Evolutionary conservation across 495 filamentous ascomycete species (phyloP).

Genomic region (Neurospora africana): DNA sequence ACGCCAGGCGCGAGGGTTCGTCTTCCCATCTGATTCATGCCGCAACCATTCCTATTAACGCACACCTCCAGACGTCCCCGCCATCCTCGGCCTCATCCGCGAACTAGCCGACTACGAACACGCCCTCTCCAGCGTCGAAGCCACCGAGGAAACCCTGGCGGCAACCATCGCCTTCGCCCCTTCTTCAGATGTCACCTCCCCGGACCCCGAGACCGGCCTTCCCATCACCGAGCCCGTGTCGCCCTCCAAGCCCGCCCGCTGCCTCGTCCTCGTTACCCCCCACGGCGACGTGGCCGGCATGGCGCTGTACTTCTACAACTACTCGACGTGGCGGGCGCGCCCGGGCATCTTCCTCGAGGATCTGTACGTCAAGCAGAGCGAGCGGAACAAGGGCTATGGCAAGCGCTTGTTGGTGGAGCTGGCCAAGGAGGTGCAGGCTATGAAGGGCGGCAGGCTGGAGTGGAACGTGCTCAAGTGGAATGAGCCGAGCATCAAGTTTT

Average conservation of each 20-base stretch:
- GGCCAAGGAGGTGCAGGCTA: constrained; percentile 62
- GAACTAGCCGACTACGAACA: constrained; percentile 85
- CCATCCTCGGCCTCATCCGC: constrained; percentile 72
- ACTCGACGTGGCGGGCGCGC: constrained; percentile 70
- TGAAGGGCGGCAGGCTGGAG: constrained; percentile 68
- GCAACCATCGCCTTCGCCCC: constrained; percentile 69
- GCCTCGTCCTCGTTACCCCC: constrained; percentile 35
- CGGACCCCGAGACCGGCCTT: constrained; percentile 11
- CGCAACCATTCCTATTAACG: too few species aligned
- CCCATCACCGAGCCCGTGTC: constrained; percentile 33
- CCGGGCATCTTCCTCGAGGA: constrained; percentile 95
- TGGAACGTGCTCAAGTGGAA: constrained; percentile 95
- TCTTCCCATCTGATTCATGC: neutral
- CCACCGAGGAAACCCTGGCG: constrained; percentile 62
- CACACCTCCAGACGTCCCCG: constrained; percentile 61
- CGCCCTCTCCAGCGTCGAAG: constrained; percentile 61
- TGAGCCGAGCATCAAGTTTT: constrained; percentile 79
- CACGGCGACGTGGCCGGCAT: constrained; percentile 38
- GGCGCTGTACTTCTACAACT: constrained; percentile 51
- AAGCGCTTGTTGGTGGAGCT: constrained; percentile 62
- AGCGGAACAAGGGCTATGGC: constrained; percentile 69
- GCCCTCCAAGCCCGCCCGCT: constrained; percentile 32
- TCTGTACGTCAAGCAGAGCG: constrained; percentile 64
- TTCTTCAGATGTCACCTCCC: constrained; percentile 29
- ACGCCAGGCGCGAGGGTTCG: constrained; percentile 24